Base-by-base conservation (phyloP, 371 early-diverging fungal genomes). In the Coemansia sp. region DNA sequence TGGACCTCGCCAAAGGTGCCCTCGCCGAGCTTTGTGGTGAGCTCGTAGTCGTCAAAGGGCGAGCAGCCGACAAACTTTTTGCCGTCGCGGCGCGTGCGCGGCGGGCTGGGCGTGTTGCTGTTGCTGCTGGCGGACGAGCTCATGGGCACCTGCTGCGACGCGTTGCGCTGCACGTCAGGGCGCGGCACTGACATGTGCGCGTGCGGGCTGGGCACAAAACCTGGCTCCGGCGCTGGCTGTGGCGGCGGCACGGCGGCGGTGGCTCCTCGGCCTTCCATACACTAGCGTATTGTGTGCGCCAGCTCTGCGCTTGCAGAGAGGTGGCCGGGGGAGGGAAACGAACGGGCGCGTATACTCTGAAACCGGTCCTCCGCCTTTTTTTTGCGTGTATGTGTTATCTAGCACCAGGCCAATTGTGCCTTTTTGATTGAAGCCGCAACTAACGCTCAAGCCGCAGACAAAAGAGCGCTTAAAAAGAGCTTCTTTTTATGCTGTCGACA, bases 1-100 rank as follows among this genome's bases (percentile, higher is more conserved):
- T 89, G 88, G 5, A 98, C 98, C 61, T 93, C 94, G 49, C 98
- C 98, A 83, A 95, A 97, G 5, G 96, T 97, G 32, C 98, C 98
- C 70, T 96, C 93, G 47, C 98, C 98, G 32, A 97, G 81, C 79
- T 91, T 94, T 11, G 85, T 83, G 14, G 80, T 70, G 51, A 88
- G 76, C 55, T 90, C 86, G 59, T 91, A 93, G 60, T 88, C 86
- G 14, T 82, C 80, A 30, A 91, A 79, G 11, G 76, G 77, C n/a
- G 89, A 89, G 49, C 87, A 86, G 2, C 89, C 89, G 2, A 77
- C 49, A 58, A 81, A 87, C 58, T 68, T 73, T 58, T 69, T 68
- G 51, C 66, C 70, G 55, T 73, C 69, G 47, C 67, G 69, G 26
- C 57, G 51, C 11, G 42, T 48, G 36, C 55, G 68, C 40, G 74